Evolutionary conservation across 2,329 filamentous ascomycete genomes (phyloP), one percentile per base, ranked within the genome.

Genomic region (Ascochyta fabae): DNA sequence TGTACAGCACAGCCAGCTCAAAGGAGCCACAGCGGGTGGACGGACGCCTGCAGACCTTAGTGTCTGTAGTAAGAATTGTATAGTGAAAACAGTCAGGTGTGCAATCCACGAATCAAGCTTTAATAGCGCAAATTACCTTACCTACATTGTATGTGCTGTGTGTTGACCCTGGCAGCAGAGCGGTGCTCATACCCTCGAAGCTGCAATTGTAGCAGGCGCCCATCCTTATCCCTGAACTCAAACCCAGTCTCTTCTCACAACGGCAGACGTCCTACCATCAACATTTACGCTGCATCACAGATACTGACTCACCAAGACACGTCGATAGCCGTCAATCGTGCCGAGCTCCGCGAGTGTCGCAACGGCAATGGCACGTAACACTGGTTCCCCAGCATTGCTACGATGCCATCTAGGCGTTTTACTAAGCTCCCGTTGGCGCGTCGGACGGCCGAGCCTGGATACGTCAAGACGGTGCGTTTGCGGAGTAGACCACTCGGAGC

Each of bases 401-500:
- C 33, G 19, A 39, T 23, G 16, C 41, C 42, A 27, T 26, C 39
- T 27, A 15, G 36, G 38, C 33, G 27, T 22, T 48, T 38, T 24
- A 36, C 26, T 39, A 50, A 56, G 38, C 33, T 50, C 46, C 53
- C 53, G 47, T 29, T 43, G 53, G 43, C 47, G 42, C 27, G 27
- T 40, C 33, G 19, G 43, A 42, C 15, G 24, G 31, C 36, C 36
- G 53, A 50, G 16, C 36, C 22, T 39, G 34, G 23, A 41, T 41
- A 51, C 47, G 53, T 56, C 53, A 51, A 48, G 34, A 56, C 43
- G 53, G 45, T 38, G 53, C 47, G 31, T 35, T 45, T 49, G 46
- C 41, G 52, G 35, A 55, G 52, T 26, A 56, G 26, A 19, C 53
- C 47, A 56, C 27, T 56, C 53, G 53, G 53, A 56, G 42, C 36